A percentile compares a stretch with the other conserved stretches of the same genome.
These are phyloP conservation scores for Trichoderma koningii DNA, from an alignment of 2,329 filamentous ascomycete genomes.

Conservation along the genomic window DNA sequence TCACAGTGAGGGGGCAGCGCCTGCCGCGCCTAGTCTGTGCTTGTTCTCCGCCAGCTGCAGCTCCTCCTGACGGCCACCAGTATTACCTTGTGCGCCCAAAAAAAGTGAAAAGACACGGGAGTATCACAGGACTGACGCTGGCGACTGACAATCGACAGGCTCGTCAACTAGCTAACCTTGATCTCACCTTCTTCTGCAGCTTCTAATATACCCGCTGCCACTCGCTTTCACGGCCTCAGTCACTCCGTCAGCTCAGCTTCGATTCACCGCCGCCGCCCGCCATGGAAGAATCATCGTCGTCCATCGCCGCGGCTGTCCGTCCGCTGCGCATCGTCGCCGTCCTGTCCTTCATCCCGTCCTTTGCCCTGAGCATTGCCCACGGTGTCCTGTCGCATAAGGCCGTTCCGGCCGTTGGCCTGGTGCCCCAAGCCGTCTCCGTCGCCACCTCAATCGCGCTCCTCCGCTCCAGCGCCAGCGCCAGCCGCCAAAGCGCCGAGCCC, in stretches of 20 bases:
- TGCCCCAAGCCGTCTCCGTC: constrained; percentile 45
- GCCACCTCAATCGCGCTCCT: constrained; percentile 34
- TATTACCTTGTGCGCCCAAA: no score
- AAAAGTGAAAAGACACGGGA: neutral
- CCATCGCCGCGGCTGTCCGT: constrained; percentile 28
- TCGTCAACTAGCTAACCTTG: no score
- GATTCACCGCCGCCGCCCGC: neutral
- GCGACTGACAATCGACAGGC: neutral
- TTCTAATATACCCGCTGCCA: neutral
- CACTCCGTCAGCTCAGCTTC: neutral
- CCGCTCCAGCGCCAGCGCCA: constrained; percentile 15
- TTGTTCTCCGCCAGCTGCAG: constrained; percentile 1
- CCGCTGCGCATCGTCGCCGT: constrained; percentile 42
- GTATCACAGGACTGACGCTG: neutral
- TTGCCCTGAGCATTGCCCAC: constrained; percentile 45
- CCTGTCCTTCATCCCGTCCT: constrained; percentile 44
- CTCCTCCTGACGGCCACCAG: constrained; percentile 8
- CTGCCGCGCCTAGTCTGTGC: constrained; percentile 7
- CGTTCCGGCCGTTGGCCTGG: constrained; percentile 45
- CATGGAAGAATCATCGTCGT: constrained; percentile 17
- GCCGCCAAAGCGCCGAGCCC: constrained; percentile 18
- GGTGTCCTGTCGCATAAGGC: constrained; percentile 40
- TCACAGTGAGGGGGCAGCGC: neutral
- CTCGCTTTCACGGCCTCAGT: neutral
- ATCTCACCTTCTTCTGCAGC: neutral